Conservation (phyloP, 257 asterid species). For the Capsicum rhomboideum region DNA sequence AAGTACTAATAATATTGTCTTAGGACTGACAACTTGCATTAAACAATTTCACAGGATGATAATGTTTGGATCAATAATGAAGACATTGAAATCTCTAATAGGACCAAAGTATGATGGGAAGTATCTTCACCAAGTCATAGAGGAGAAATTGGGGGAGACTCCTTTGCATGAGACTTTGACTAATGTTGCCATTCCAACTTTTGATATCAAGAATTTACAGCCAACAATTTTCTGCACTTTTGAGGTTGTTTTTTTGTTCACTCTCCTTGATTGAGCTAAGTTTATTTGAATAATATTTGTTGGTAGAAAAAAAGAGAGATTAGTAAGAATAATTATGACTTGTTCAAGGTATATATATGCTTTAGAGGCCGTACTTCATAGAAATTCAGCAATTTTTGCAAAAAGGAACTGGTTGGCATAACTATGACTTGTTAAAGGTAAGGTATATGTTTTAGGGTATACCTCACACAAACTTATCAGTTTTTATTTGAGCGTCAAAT, state of each 20-base stretch:
- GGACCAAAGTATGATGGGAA: slow-evolving; percentile 35
- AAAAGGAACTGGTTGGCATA: too few relatives aligned
- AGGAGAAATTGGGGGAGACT: slow-evolving; percentile 11
- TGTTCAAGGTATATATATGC: neutral
- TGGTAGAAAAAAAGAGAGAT: neutral
- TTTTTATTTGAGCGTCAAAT: neutral
- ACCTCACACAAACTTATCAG: neutral
- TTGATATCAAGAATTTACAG: slow-evolving; percentile 15
- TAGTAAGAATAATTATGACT: neutral
- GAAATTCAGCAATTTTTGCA: too few relatives aligned
- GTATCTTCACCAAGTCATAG: slow-evolving; percentile 16
- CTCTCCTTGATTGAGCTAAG: neutral
- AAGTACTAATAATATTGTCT: neutral
- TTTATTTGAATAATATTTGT: neutral
- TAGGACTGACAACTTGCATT: neutral
- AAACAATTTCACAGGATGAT: neutral
- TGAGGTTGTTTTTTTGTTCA: neutral
- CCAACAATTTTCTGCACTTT: slow-evolving; percentile 21
- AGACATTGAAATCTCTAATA: neutral
- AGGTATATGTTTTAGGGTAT: neutral
- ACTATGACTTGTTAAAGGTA: neutral
- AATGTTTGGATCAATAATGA: slow-evolving; percentile 1
- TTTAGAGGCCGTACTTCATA: too few relatives aligned
- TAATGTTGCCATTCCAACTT: slow-evolving; percentile 22
- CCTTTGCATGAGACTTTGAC: slow-evolving; percentile 15